Base-by-base conservation (phyloP, 805 yeast species). In the Yamadazyma scolyti region DNA sequence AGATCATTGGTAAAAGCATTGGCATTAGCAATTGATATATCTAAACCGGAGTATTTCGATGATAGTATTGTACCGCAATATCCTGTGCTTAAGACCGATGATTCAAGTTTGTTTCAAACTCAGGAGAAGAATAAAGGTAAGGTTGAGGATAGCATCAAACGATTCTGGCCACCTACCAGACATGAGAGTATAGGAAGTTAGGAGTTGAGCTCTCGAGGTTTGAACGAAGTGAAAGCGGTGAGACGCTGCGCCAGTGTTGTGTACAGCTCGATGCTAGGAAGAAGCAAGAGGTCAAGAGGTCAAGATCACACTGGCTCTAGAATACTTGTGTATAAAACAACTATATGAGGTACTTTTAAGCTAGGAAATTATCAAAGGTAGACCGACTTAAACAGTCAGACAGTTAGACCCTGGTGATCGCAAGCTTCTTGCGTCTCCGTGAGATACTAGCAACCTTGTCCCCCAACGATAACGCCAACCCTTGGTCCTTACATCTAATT, bases 401-500 rank as follows among this genome's bases (percentile, higher is more conserved):
- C 10, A 10, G 8, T 16, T 38, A 41, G 29, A 41, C 46, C 16
- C 25, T 39, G 16, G 37, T 36, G 19, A 47, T 25, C 12, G 36
- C 30, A 12, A 50, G 45, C 9, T 43, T 47, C 38, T 58, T 58
- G 20, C 53, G 36, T 35, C 54, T 62, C 34, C 82, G 75, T 27
- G 90, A 82, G 56, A 87, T 76, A 33, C 85, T 70, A 31, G 96
- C 95, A 33, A 90, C 93, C 48, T 88, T 77, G 51, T 93, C 97
- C 41, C 99, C 99, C 47, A 94, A 69, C 2, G 95, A 81, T 41
- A 94, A 68, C 6, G 98, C 98, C 43, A 94, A 72, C 4, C 98
- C 98, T 68, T 94, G 97, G 14, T 97, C 96, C 74, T 90, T 89
- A 11, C 97, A 83, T 63, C 99, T 79, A 50, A 93, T 89, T 64